Evolutionary conservation across 768 basidiomycete genomes (phyloP), one percentile per base, ranked within the genome.

Genomic region (Amanita rimosa): DNA sequence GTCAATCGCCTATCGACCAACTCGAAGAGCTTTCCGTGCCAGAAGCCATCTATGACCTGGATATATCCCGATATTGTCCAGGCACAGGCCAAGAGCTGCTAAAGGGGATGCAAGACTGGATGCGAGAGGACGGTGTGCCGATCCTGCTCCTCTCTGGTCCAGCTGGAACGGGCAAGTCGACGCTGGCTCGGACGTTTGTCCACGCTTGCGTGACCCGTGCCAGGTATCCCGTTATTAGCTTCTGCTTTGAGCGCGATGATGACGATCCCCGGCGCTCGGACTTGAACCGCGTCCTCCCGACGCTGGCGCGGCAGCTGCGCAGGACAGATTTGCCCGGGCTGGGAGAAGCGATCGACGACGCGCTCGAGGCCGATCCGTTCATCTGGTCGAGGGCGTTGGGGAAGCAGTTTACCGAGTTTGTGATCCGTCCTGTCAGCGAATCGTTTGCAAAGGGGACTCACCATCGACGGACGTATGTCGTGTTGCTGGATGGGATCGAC

Each of bases 401-500:
- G 14, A 36, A 47, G 24, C 46, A 47, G 24, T 47, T 47, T 19
- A 10, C 19, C 10, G 46, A 38, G 10, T 24, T 47, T 11, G 16
- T 47, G 11, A 27, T 47, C 11, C 16, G 16, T 2, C 46, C 46
- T 10, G 38, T 47, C 11, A 24, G 35, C 22, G 10, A 36, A 21
- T 47, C 37, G 3, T 26, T 47, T 36, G 21, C 21, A 8, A 13
- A 16, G n/a, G 44, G 34, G 4, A 22, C 8, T 17, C 3, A 38
- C 29, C 13, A 5, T 3, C 6, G 14, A 3, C 6, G 21, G 19
- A 24, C 34, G 6, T 45, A 21, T 38, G 16, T 47, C 14, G 27
- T 47, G 17, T 11, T 47, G 11, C 16, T 47, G 35, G 46, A 47
- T 10, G 46, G 46, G n/a, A 21, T 47, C 19, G 46, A 47, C 27